Evolutionary conservation across 768 basidiomycete species (phyloP).

Genomic region (Strobilomyces confusus): DNA sequence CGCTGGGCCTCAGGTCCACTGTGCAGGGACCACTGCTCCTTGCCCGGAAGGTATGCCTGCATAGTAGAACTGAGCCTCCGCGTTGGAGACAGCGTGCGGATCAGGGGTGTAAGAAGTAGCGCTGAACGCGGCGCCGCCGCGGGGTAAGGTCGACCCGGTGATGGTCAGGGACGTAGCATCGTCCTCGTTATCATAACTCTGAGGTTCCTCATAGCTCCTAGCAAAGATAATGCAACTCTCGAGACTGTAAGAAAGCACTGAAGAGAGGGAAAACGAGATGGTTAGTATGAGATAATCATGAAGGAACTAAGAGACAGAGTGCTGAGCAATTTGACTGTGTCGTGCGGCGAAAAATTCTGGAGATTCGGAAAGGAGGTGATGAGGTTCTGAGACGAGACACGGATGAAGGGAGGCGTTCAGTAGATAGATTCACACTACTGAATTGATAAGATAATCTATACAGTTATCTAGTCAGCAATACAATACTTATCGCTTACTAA

Average conservation of each 20-base stretch:
- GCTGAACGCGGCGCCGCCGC: neutral
- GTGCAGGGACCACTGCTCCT: neutral
- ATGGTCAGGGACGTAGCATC: neutral
- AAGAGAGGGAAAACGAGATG: neutral
- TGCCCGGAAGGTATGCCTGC: neutral
- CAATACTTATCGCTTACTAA: too few relatives aligned
- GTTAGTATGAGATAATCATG: neutral
- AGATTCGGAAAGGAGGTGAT: too few relatives aligned
- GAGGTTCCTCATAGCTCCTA: neutral
- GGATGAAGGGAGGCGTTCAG: too few relatives aligned
- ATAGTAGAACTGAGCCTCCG: neutral
- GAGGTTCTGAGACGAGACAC: too few relatives aligned
- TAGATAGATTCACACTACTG: too few relatives aligned
- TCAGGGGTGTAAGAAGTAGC: neutral
- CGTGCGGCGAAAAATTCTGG: neutral
- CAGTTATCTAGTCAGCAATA: too few relatives aligned
- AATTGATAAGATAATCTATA: too few relatives aligned
- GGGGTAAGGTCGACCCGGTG: neutral
- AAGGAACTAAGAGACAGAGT: neutral
- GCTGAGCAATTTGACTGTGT: neutral
- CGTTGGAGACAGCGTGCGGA: neutral
- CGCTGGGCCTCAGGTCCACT: neutral
- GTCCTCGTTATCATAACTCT: neutral
- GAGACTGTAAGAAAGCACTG: neutral
- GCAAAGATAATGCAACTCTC: neutral